Evolutionary conservation across 305 asterid species (phyloP), one percentile per base, ranked within the genome.

Genomic region (Solanum hybrid): DNA sequence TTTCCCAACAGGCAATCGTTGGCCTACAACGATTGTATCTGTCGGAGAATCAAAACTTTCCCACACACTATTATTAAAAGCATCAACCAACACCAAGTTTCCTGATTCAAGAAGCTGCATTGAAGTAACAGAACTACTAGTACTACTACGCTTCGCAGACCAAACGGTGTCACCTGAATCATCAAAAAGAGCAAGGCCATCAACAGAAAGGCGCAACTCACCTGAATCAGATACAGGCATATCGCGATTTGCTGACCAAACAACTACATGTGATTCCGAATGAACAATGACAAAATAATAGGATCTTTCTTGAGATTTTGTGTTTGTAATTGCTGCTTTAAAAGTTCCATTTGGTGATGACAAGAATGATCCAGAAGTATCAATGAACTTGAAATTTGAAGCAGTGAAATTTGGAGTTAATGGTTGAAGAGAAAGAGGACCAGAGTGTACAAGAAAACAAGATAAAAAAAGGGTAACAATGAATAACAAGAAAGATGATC

Each of bases 201-300:
- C 75, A 2, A 31, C 31, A 13, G 94, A 72, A 6, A 95, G 36
- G 0, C 84, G 91, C 90, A 95, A 92, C 38, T 91, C 72, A 0
- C 95, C 94, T 2, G 97, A 94, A 35, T 88, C 71, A 0, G 97
- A 92, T 38, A 95, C 86, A 12, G 95, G 94, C 0, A 11, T 40
- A 31, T 94, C 89, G 40, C 97, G 96, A 88, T 93, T 95, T 17
- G 97, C 95, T 0, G 96, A 90, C 97, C 97, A 95, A 10, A 94
- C 85, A 13, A 93, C 60, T 0, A 88, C 76, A 88, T 92, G 36
- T 76, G 97, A 90, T 4, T 42, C 5, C 15, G 91, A 92, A 73
- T 95, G 97, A 26, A 90, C 13, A 2, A 95, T 27, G 89, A 89
- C 90, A 71, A 95, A 91, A 94, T 92, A 93, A 86, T 42, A 95